Percentiles rank a stretch among this genome's conserved stretches.
Conservation (phyloP, 2,329 filamentous ascomycete genomes). For the Acrocalymma vagum region DNA sequence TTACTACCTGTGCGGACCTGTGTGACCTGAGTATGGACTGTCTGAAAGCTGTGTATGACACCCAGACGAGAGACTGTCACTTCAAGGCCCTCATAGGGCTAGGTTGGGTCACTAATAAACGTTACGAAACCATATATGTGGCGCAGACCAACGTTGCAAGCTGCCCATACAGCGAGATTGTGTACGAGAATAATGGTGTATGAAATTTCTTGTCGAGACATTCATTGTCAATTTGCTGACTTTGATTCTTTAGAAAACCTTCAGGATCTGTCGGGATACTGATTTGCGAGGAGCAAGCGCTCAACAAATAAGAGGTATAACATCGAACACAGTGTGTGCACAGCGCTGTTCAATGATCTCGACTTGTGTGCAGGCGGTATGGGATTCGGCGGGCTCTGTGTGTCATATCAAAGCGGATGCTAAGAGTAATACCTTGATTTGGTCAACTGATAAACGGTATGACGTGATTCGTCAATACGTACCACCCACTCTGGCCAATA, state of each 20-base stretch:
- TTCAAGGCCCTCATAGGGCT: conserved; percentile 27
- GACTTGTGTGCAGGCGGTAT: conserved; percentile 31
- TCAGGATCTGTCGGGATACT: conserved; percentile 32
- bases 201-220: too few species aligned
- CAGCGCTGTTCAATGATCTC: conserved; percentile 27
- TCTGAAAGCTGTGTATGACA: conserved; percentile 37
- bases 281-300: conserved; percentile 29
- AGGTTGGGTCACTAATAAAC: conserved; percentile 26
- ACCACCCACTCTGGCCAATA: conserved; percentile 18
- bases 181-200: conserved; percentile 25
- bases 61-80: conserved; percentile 25
- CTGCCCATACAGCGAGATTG: conserved; percentile 29
- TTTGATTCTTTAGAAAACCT: conserved; percentile 21
- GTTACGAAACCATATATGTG: conserved; percentile 30
- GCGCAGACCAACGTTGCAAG: conserved; percentile 33
- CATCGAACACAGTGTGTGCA: conserved; percentile 26
- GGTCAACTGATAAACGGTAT: conserved; percentile 37
- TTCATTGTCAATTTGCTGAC: not conserved
- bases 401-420: conserved; percentile 37
- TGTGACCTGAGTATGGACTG: conserved; percentile 29
- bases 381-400: conserved; percentile 17
- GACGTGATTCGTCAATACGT: conserved; percentile 30
- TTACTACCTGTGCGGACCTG: conserved; percentile 26
- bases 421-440: conserved; percentile 28
- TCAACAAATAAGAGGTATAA: conserved; percentile 21